Evolutionary conservation across 1,284 basidiomycete genomes (phyloP), one percentile per base, ranked within the genome.

Genomic region (Mycocalia duriaeana): DNA sequence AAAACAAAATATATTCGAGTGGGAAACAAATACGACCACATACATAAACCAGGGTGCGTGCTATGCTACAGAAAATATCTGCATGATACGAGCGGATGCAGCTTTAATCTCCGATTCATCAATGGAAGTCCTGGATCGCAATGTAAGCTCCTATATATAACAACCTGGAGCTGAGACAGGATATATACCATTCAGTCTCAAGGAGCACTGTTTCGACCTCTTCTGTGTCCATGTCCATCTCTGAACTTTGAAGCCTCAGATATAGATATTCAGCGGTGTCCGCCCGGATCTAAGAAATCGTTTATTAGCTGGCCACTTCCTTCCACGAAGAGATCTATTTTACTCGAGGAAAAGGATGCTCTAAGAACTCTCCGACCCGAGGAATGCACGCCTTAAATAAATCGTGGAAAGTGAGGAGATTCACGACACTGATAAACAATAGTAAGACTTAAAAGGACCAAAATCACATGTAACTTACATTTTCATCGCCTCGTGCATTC

Each of bases 261-360:
- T 91, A 95, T 0, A 94, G 61, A 51, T 85, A 79, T 62, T 95
- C 93, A 2, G 90, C 89, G 0, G 89, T 81, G 48, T 85, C 80
- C 5, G 82, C 72, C 42, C 92, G 82, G 42, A 94, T 72, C 90
- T 94, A 23, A 13, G 42, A 22, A 42, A 38, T 39, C 38, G 44
- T 42, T 26, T 28, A 26, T 42, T 25, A 50, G 48, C 51, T 47
- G 47, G 45, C 42, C 23, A 34, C 23, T 34, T 16, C 16, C 56
- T 45, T 23, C 45, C 26, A 46, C 44, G 20, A 50, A 18, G 8
- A 9, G 11, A 31, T 20, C 48, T n/a, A 20, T 63, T 72, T 61
- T 54, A 92, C 91, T 66, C 77, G 82, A 16, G 91, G 89, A 67
- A 86, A 91, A 45, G 76, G 72, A 64, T 95, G 91, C 1, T 69